These are phyloP conservation scores for Straminergon stramineum DNA, from an alignment of 225 moss, liverwort and hornwort genomes.

Conservation along the genomic window DNA sequence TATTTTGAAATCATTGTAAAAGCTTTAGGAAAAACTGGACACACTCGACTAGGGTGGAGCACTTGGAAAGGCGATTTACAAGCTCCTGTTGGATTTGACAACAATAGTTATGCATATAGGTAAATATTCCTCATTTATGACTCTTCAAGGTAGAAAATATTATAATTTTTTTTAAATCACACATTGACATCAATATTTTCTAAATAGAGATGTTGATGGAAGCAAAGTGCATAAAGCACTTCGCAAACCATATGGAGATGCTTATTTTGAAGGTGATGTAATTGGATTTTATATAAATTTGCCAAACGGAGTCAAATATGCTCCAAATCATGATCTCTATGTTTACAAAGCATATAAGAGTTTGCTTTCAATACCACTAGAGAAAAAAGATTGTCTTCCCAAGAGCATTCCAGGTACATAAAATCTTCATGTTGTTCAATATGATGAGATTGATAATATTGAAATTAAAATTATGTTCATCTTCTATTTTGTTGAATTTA, in stretches of 20 bases:
- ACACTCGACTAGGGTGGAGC: constrained; percentile 87
- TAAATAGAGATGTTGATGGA: constrained; percentile 68
- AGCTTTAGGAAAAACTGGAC: constrained; percentile 59
- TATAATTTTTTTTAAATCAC: no score
- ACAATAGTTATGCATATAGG: constrained; percentile 73
- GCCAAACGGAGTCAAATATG: constrained; percentile 58
- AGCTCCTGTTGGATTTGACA: constrained; percentile 90
- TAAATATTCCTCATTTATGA: not conserved
- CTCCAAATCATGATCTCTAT: constrained; percentile 30
- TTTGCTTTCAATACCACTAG: constrained; percentile 21
- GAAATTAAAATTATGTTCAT: not conserved
- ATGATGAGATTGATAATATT: not conserved
- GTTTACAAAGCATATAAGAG: constrained; percentile 11
- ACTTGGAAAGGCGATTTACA: constrained; percentile 75
- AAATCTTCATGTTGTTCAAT: not conserved
- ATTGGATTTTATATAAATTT: constrained; percentile 89
- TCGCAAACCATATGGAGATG: constrained; percentile 67
- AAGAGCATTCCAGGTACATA: constrained; percentile 47
- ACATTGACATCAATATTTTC: not conserved
- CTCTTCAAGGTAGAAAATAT: not conserved
- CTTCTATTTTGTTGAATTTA: not conserved
- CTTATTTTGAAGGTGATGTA: constrained; percentile 64
- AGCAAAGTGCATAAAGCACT: constrained; percentile 78
- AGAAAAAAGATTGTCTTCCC: constrained; percentile 44
- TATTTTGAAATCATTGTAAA: constrained; percentile 73